Base-by-base conservation (phyloP, 1,284 basidiomycete species). In the Cutaneotrichosporon sp. region DNA sequence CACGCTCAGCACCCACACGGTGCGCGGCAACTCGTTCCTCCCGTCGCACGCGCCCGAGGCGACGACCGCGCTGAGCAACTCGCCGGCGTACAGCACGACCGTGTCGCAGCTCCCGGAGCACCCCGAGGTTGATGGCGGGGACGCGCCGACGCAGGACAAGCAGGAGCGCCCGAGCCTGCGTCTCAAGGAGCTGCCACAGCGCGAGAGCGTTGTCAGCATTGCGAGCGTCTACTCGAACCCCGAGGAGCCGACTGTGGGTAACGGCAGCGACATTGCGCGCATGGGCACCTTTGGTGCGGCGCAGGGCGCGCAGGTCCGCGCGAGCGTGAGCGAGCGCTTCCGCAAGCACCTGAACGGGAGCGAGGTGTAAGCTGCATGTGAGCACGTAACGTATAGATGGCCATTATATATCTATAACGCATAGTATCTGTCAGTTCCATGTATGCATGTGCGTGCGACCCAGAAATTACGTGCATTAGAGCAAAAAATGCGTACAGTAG, bases 241-340 rank as follows among this genome's bases (percentile, higher is more conserved):
- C 42, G 53, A 42, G 20, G 20, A 42, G 14, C 38, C 29, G 10
- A 54, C 9, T 14, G 16, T 43, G 14, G n/a, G 14, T 20, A n/a
- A 50, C 20, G 62, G 62, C 25, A 38, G 46, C 27, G 65, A 66
- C 29, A 54, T 63, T 10, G 27, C 50, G 53, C 61, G 65, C 31
- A 55, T 22, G 27, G 65, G 65, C 11, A 66, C 65, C 36, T 66
- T 66, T 53, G 65, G 65, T 6, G 54, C 59, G 2, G 61, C 50
- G 18, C 53, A 60, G 22, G 61, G 60, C 22, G 56, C 56, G 14
- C 38, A 34, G 16, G 34, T 60, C 22, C 60, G 64, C 27, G 64
- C 54, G 24, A 63, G 61, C 49, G 61, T 66, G n/a, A 66, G 64
- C 45, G 64, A 66, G 61, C 60, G 64, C 3, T 66, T 66, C 50